Evolutionary conservation across 352 stramenopile species (phyloP).

Genomic region (Halophytophthora polymorphica): DNA sequence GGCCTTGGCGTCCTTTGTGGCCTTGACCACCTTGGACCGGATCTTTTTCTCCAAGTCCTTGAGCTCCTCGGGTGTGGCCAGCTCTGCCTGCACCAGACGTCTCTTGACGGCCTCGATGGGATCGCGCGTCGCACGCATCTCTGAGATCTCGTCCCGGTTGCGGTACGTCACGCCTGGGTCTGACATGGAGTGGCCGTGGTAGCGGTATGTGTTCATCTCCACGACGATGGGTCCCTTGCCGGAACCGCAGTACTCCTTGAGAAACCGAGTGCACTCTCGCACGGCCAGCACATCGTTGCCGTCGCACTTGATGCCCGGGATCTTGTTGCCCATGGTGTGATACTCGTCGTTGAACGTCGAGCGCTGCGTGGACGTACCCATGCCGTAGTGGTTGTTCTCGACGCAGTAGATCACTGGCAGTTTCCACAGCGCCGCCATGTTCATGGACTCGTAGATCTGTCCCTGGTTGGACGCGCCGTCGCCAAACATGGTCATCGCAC

Average conservation of each 20-base stretch:
- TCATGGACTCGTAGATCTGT: conserved; percentile 96
- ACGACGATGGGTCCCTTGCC: conserved; percentile 99
- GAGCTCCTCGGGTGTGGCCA: conserved; percentile 96
- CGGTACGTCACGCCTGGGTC: conserved; percentile 99
- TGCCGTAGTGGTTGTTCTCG: conserved; percentile 99
- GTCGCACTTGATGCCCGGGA: conserved; percentile 98
- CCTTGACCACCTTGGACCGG: conserved; percentile 95
- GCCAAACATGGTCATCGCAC: conserved; percentile 97
- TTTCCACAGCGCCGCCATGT: conserved; percentile 98
- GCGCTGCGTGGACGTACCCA: conserved; percentile 98
- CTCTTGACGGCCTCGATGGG: conserved; percentile 99
- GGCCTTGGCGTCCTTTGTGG: conserved; percentile 92
- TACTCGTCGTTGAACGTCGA: conserved; percentile 98
- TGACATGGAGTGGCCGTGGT: conserved; percentile 99
- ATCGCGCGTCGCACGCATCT: conserved; percentile 97
- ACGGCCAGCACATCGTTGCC: conserved; percentile 99
- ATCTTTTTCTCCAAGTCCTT: conserved; percentile 99
- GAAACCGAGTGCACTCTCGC: conserved; percentile 95
- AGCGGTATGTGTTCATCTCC: conserved; percentile 99
- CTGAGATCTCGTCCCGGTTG: conserved; percentile 99
- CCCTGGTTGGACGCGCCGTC: conserved; percentile 99
- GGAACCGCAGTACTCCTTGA: conserved; percentile 94
- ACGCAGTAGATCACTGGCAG: conserved; percentile 99
- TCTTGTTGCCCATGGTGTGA: conserved; percentile 99
- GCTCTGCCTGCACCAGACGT: conserved; percentile 92